phyloP scores from a whole-genome alignment of 2,329 filamentous ascomycete genomes.

The Claviceps spartinae region DNA sequence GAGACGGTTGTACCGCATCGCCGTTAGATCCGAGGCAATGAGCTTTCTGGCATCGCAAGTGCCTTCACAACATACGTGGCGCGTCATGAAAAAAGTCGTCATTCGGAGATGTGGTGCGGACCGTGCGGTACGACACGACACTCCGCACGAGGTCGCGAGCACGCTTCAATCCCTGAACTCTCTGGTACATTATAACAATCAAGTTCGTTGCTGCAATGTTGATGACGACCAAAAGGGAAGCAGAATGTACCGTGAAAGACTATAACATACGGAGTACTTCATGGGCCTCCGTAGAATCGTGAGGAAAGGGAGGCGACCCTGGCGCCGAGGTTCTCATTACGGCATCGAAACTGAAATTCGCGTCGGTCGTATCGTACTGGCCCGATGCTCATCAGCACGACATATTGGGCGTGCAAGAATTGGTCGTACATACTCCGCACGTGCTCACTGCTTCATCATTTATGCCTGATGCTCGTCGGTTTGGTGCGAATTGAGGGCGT shows the following conservation, averaged over 20 bases:
- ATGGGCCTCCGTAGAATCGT: no score
- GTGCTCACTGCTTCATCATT: not conserved
- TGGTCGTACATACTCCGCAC: not conserved
- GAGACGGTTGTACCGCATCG: not conserved
- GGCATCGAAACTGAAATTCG: constrained; percentile 6
- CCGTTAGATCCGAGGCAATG: not conserved
- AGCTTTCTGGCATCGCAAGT: not conserved
- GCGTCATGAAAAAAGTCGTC: no score
- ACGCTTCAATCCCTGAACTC: no score
- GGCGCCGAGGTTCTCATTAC: constrained; percentile 7
- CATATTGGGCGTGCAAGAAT: not conserved
- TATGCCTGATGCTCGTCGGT: not conserved
- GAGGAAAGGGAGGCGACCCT: not conserved
- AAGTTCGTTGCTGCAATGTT: no score
- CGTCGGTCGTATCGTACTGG: not conserved
- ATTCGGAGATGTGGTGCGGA: no score
- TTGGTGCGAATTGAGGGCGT: not conserved
- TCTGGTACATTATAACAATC: no score
- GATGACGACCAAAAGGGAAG: no score
- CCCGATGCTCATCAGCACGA: not conserved
- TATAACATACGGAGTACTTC: no score
- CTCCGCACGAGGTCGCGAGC: no score
- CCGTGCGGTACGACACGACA: no score
- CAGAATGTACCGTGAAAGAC: no score
- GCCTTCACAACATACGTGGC: no score